A percentile compares a stretch with the other conserved stretches of the same genome.
These are phyloP conservation scores for Debaryomyces prosopidis DNA, from an alignment of 805 yeast species.

Conservation along the genomic window DNA sequence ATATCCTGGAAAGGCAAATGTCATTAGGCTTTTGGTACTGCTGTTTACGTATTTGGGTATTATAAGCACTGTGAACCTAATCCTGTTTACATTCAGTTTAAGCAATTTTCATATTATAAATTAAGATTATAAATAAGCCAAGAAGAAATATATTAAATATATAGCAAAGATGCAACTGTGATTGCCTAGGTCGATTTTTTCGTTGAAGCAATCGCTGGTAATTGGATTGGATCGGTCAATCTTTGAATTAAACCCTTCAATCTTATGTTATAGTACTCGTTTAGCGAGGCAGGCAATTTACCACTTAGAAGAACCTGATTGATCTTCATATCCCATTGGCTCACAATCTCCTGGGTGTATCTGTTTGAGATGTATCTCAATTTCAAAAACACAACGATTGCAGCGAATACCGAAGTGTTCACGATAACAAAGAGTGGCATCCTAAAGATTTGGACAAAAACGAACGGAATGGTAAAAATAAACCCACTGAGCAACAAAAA, in stretches of 20 bases:
- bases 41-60: too few species aligned
- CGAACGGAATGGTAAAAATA: constrained; percentile 24
- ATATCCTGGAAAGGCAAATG: too few species aligned
- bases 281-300: constrained; percentile 13
- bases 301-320: constrained; percentile 21
- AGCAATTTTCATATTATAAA: too few species aligned
- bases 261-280: constrained; percentile 16
- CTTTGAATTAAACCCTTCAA: constrained; percentile 17
- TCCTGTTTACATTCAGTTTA: too few species aligned
- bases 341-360: constrained; percentile 40
- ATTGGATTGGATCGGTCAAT: constrained; percentile 21
- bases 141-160: too few species aligned
- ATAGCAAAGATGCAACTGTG: too few species aligned
- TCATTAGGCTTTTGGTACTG: too few species aligned
- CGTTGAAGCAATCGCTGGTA: neutral
- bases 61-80: too few species aligned
- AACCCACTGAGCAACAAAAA: constrained; percentile 17
- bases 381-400: constrained; percentile 33
- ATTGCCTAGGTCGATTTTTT: neutral
- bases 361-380: constrained; percentile 34
- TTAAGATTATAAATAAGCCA: too few species aligned
- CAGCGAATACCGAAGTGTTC: constrained; percentile 32
- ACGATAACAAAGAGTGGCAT: constrained; percentile 28
- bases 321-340: constrained; percentile 44
- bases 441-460: constrained; percentile 22